Conservation (phyloP, 129 eudicot genomes). For the Lactuca saligna region DNA sequence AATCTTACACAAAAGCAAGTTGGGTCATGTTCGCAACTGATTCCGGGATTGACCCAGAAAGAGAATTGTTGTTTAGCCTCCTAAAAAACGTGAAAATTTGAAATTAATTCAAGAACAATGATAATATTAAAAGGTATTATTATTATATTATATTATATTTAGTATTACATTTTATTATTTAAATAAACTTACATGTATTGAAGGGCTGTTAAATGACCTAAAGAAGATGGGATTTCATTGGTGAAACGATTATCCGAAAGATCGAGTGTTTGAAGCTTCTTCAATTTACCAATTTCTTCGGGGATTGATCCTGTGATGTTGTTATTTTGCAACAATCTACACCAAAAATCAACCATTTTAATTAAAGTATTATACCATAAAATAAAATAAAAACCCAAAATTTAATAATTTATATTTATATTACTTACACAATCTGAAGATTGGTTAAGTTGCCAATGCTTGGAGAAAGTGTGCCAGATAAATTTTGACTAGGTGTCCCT, state of each 20-base stretch:
- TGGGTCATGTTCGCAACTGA: constrained; percentile 66
- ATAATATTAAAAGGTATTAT: not conserved
- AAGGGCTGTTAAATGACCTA: constrained; percentile 61
- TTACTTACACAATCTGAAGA: constrained; percentile 75
- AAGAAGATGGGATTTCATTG: constrained; percentile 62
- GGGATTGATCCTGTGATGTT: constrained; percentile 79
- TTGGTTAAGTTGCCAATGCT: constrained; percentile 92
- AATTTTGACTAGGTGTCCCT: constrained; percentile 87
- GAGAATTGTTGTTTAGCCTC: constrained; percentile 85
- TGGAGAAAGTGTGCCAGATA: constrained; percentile 78
- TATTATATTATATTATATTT: too few species aligned
- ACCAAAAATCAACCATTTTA: constrained; percentile 11
- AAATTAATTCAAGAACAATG: constrained; percentile 19
- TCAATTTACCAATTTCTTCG: constrained; percentile 59
- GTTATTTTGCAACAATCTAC: constrained; percentile 84
- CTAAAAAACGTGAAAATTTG: constrained; percentile 35
- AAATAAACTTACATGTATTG: constrained; percentile 66
- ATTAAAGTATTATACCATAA: not conserved
- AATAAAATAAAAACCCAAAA: not conserved
- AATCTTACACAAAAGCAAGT: constrained; percentile 68
- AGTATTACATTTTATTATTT: not conserved
- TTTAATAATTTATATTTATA: constrained; percentile 22
- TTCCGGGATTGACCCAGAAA: constrained; percentile 61
- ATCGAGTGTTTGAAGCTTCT: constrained; percentile 84
- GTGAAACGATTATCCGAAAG: constrained; percentile 76